phyloP scores from a whole-genome alignment of 441 rosid species.

The Sinapis alba region DNA sequence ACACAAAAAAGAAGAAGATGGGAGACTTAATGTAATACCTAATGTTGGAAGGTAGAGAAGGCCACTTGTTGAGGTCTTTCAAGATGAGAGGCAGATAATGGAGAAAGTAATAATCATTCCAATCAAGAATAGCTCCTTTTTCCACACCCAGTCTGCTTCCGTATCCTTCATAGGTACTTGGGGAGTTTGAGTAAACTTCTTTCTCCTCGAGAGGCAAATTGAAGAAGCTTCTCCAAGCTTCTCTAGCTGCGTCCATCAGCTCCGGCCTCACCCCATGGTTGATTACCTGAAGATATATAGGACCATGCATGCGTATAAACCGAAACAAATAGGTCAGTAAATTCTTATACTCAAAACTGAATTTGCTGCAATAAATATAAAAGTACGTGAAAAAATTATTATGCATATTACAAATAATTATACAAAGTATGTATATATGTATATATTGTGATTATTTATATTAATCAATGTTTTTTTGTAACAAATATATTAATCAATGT shows the following conservation, averaged over 20 bases:
- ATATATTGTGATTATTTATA: no score
- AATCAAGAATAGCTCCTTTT: conserved; percentile 83
- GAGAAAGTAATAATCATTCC: conserved; percentile 84
- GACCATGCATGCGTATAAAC: not conserved
- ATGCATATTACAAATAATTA: no score
- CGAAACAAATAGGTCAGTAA: not conserved
- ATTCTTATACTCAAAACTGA: not conserved
- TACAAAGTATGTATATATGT: no score
- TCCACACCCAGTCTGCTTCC: conserved; percentile 82
- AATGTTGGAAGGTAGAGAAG: conserved; percentile 53
- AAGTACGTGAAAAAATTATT: no score
- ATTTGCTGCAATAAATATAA: not conserved
- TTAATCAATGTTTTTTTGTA: no score
- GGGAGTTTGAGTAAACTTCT: conserved; percentile 63
- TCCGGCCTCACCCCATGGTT: conserved; percentile 73
- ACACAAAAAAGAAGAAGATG: not conserved
- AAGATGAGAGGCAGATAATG: conserved; percentile 58
- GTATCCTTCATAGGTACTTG: conserved; percentile 81
- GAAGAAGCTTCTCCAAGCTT: conserved; percentile 67
- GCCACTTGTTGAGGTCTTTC: conserved; percentile 77
- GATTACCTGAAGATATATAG: conserved; percentile 53
- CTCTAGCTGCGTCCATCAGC: conserved; percentile 59
- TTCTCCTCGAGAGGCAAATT: conserved; percentile 62
- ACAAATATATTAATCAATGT: no score
- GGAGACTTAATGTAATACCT: conserved; percentile 44